Base-by-base conservation (phyloP, 208 protist species). In the Angomonas ambiguus region DNA sequence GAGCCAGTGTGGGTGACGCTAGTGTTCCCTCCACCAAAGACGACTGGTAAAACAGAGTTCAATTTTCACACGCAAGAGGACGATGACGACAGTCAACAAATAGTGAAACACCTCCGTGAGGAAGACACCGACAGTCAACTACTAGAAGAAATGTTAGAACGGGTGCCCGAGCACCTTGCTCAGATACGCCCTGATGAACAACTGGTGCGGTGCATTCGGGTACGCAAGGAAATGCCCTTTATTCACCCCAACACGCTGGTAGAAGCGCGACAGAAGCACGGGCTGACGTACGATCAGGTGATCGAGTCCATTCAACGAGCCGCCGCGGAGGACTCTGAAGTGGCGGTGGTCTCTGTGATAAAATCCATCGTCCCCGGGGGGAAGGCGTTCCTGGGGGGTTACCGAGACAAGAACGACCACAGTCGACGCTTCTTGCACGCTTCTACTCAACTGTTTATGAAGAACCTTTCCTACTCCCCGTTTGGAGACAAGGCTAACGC, bases 301-400 rank as follows among this genome's bases (percentile, higher is more conserved):
- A 88, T 94, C 24, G 49, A 73, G 38, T 71, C 69, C 24, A 55
- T 81, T 62, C 66, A 81, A 34, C 35, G 8, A 28, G 31, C 25
- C 31, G 57, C 57, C 4, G 57, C 31, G 10, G 57, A 62, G 32
- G 57, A 62, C 57, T 4, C 24, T 18, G 71, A 65, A 56, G 70
- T 74, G 35, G 28, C 34, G 35, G 61, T 70, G 10, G 51, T 88
- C 35, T 65, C 79, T 11, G 31, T 88, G 42, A 41, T 88, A 13
- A 69, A 80, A 42, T 79, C 58, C 49, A 48, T 49, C 55, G 53
- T 32, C 16, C 34, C 60, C 20, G 42, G 62, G 6, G 69, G 13
- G 6, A 96, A 94, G 66, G 82, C 87, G 6, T 98, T 97, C 63
- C 65, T 98, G 24, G 96, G 96, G 25, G 96, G 97, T 28, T 98